Evolutionary conservation across 192 early-diverging fungal genomes (phyloP), one percentile per base, ranked within the genome.

Genomic region (Allomyces arbusculus): DNA sequence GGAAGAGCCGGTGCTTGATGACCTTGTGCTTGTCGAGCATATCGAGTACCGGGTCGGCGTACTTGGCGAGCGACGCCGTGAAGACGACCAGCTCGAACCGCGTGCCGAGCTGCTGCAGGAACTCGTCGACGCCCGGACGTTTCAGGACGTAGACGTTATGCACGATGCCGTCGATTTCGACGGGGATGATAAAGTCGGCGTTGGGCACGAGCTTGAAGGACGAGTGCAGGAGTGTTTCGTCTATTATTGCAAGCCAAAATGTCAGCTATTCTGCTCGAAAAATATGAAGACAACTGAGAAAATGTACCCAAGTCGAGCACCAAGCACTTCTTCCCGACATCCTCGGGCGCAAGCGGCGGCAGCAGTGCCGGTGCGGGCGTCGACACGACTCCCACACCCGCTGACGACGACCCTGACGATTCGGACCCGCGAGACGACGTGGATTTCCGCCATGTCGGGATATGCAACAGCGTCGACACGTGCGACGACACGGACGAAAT

Each of bases 41-140:
- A 69, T 99, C 94, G 33, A 99, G 75, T 12, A 96, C 92, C n/a
- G 94, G 92, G 74, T 99, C 94, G 23, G 95, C 95, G 71, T 99
- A 99, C 90, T 95, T 97, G 63, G 91, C 80, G 61, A 96, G 75
- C 78, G 87, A 89, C 20, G 95, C 95, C 8, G 95, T 98, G 74
- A 95, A 96, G 28, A 95, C 88, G 14, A 95, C 92, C 62, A 95
- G 78, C 72, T 96, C 93, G 74, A 89, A 98, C 67, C 89, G 81
- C 71, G 86, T 74, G 24, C 90, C 92, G 80, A 95, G 82, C 63
- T 80, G 68, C 71, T 82, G 78, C 83, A 98, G 75, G 67, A 98
- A 98, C 62, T 82, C 82, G 75, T 95, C 93, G 6, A 95, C 89
- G n/a, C 92, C 91, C 1, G 95, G 95, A 58, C 95, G 83, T 74